Evolutionary conservation across 1,284 basidiomycete species (phyloP), one percentile per base, ranked within the genome.

Genomic region (Pyrrhoderma noxium): DNA sequence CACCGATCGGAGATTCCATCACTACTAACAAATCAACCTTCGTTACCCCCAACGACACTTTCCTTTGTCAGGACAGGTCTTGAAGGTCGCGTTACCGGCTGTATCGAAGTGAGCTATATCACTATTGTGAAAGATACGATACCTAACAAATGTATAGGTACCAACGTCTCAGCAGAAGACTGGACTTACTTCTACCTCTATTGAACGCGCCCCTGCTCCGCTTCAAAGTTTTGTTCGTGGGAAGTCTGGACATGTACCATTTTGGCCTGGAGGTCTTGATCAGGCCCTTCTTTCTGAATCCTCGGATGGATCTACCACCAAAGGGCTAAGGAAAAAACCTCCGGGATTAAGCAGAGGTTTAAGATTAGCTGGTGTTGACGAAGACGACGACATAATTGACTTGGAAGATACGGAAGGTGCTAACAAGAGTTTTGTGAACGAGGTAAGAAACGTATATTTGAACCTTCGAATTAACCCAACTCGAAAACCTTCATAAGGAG

Each of bases 241-340:
- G 45, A 96, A 94, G 67, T 88, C 91, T 27, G 88, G 89, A 21
- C 84, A 94, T 66, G 81, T 95, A 2, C 94, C 94, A 0, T 96
- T 96, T 67, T 78, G 83, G 69, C 93, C 93, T 7, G 94, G 94
- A 49, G 93, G 94, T 8, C 71, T 95, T 22, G 85, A 87, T 44
- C 80, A 80, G 58, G 60, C 61, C n/a, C 60, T 62, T 14, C 56
- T 59, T 2, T 52, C 58, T 21, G 55, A 54, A 11, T 38, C 57
- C 34, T 58, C 54, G 47, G 55, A 52, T 27, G 16, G 16, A 5
- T 58, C 57, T 42, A 51, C 53, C 21, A 38, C 50, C 39, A 45
- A 48, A 37, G 47, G 51, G 42, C 53, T 59, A 18, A 27, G 52
- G 27, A 56, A 47, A 14, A 46, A 47, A 43, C 52, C 55, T 2